These are phyloP conservation scores for Agrostemma githago DNA, from an alignment of 148 eudicot species.

Conservation along the genomic window DNA sequence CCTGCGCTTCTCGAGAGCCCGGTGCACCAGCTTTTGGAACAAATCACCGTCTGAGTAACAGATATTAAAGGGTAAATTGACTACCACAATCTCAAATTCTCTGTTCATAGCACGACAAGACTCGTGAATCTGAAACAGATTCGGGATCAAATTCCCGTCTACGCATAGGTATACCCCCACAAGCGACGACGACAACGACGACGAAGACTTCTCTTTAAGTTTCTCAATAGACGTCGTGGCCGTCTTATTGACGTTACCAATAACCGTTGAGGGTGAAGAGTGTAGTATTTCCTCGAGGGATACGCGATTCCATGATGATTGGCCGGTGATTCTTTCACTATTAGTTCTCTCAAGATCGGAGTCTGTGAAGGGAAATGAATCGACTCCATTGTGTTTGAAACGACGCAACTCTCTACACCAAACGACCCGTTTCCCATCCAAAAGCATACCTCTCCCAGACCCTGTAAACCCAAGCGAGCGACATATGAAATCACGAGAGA, in stretches of 20 bases:
- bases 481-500: neutral
- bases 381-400: neutral
- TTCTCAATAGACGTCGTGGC: neutral
- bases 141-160: constrained; percentile 1
- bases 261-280: neutral
- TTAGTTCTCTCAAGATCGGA: neutral
- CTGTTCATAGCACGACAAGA: neutral
- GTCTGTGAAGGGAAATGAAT: neutral
- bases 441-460: neutral
- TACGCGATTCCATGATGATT: neutral
- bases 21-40: constrained; percentile 1
- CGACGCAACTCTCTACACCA: neutral
- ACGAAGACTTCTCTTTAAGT: constrained; percentile 9
- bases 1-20: neutral
- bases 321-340: neutral
- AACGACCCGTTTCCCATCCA: neutral
- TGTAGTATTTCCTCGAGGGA: neutral
- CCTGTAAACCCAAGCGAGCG: neutral
- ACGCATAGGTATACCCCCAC: constrained; percentile 16
- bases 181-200: too few species aligned
- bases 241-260: neutral
- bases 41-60: neutral
- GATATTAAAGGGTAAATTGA: neutral
- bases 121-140: neutral
- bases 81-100: neutral